A percentile compares a stretch with the other conserved stretches of the same genome.
phyloP scores from a whole-genome alignment of 2,329 filamentous ascomycete genomes.

The Cladosporium sp. region DNA sequence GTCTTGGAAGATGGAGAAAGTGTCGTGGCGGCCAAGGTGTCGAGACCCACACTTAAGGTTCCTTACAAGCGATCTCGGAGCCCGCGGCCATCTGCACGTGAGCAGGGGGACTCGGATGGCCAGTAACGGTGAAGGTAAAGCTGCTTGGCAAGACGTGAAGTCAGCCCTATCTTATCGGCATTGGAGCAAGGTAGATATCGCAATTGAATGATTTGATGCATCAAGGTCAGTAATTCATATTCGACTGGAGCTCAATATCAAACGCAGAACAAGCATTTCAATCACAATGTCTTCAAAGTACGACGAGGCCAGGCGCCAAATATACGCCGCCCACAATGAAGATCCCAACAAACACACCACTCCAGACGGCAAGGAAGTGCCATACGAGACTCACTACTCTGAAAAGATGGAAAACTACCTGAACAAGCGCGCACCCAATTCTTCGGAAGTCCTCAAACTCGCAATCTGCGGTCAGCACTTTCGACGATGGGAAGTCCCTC shows the following conservation, averaged over 20 bases:
- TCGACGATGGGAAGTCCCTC: slow-evolving; percentile 77
- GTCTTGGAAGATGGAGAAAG: slow-evolving; percentile 12
- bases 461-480: slow-evolving; percentile 85
- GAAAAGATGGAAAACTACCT: slow-evolving; percentile 76
- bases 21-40: not conserved
- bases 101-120: too few relatives aligned
- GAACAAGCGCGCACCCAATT: slow-evolving; percentile 52
- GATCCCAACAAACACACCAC: slow-evolving; percentile 58
- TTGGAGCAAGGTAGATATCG: too few relatives aligned
- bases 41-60: not conserved
- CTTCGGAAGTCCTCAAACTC: slow-evolving; percentile 64
- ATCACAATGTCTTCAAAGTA: slow-evolving; percentile 21
- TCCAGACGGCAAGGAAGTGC: slow-evolving; percentile 44
- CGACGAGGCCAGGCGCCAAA: slow-evolving; percentile 56
- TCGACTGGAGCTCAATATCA: too few relatives aligned
- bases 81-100: slow-evolving; percentile 1
- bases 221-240: too few relatives aligned
- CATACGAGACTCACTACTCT: slow-evolving; percentile 81
- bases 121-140: not conserved
- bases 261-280: not conserved
- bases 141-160: slow-evolving; percentile 6
- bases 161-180: slow-evolving; percentile 11
- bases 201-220: too few relatives aligned
- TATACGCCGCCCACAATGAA: slow-evolving; percentile 67
- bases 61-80: slow-evolving; percentile 3